Conservation (phyloP, 208 protist genomes). For the Crithidia sp. region DNA sequence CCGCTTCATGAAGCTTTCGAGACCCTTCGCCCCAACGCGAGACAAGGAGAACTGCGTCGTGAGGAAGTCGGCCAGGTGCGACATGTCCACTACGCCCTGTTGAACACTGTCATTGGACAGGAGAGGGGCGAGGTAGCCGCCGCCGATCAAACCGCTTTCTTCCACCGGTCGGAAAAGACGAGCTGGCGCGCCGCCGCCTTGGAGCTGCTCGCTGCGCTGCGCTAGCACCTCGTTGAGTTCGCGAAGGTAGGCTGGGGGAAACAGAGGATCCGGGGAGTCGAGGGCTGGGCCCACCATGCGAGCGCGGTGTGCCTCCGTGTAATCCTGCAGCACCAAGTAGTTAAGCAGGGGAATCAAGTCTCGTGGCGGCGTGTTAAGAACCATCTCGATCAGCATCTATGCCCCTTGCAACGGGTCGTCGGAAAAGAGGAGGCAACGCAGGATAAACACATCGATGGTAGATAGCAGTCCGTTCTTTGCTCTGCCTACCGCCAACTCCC, state of each 20-base stretch:
- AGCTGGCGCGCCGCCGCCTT: background rate
- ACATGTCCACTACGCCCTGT: background rate
- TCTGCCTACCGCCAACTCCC: background rate
- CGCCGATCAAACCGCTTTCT: background rate
- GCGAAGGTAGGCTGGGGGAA: background rate
- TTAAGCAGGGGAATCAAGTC: background rate
- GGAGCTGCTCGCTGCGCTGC: background rate
- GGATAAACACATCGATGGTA: background rate
- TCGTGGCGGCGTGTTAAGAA: background rate
- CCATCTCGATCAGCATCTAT: background rate
- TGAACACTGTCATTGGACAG: background rate
- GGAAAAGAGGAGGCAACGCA: background rate
- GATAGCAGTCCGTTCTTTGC: background rate
- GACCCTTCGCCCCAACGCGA: background rate
- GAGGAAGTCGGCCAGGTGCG: background rate
- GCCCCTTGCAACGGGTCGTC: background rate
- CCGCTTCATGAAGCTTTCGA: background rate
- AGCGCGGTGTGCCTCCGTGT: background rate
- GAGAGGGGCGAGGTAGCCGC: background rate
- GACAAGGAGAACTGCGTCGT: background rate
- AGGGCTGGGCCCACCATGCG: background rate
- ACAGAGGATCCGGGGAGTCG: background rate
- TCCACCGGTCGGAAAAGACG: background rate
- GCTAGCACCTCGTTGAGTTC: background rate
- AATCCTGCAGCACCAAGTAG: background rate